A percentile compares a stretch with the other conserved stretches of the same genome.
Evolutionary conservation across 371 early-diverging fungal genomes (phyloP).

Genomic region (Mucor indicus): DNA sequence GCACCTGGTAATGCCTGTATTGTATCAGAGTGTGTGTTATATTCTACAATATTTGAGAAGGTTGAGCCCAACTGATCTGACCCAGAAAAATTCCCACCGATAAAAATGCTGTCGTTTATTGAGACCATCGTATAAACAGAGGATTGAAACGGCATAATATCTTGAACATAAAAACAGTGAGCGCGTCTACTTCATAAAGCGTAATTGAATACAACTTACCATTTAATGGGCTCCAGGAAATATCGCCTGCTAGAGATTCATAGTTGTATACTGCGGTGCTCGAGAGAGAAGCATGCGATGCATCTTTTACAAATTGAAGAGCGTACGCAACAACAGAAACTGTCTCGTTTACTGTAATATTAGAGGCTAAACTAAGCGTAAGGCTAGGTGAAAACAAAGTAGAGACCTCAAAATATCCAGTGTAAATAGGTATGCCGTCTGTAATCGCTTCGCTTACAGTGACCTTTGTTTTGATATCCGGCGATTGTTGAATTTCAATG

Average conservation of each 20-base stretch:
- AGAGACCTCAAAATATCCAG: constrained; percentile 48
- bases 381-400: constrained; percentile 51
- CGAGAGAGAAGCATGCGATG: constrained; percentile 27
- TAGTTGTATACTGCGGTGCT: constrained; percentile 33
- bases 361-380: constrained; percentile 26
- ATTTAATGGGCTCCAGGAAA: constrained; percentile 23
- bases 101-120: constrained; percentile 23
- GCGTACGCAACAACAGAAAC: constrained; percentile 46
- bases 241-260: too few relatives aligned
- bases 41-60: constrained; percentile 31
- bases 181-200: too few relatives aligned
- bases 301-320: constrained; percentile 53
- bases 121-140: constrained; percentile 34
- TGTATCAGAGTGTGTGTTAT: constrained; percentile 9
- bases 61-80: constrained; percentile 6
- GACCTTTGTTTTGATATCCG: constrained; percentile 24
- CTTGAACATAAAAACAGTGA: constrained; percentile 14
- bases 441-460: constrained; percentile 21
- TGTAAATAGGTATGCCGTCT: constrained; percentile 33
- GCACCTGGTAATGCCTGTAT: constrained; percentile 12
- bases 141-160: constrained; percentile 41
- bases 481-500: constrained; percentile 23
- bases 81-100: constrained; percentile 35
- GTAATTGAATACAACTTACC: constrained; percentile 9
- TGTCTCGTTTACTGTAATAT: constrained; percentile 11